Conservation (phyloP, 1,284 basidiomycete genomes). For the Anthracocystis walkeri region DNA sequence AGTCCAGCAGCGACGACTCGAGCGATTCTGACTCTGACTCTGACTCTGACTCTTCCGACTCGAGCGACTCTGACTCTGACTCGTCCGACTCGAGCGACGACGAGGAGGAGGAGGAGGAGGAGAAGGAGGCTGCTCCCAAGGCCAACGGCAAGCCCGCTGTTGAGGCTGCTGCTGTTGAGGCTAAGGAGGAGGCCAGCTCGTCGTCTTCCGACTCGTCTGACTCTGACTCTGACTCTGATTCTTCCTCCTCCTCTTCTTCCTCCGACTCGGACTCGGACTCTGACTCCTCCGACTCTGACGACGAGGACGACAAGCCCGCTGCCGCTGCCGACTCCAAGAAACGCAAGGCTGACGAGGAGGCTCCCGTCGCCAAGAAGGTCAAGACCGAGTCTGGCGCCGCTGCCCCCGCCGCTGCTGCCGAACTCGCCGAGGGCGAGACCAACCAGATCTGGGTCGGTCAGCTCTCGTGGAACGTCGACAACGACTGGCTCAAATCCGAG, state of each 20-base stretch:
- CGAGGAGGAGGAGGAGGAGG: constrained; percentile 47
- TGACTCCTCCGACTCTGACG: constrained; percentile 49
- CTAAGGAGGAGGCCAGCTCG: constrained; percentile 14
- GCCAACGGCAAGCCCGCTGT: constrained; percentile 48
- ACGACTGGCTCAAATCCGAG: constrained; percentile 92
- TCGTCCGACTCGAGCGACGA: constrained; percentile 22
- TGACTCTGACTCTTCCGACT: constrained; percentile 17
- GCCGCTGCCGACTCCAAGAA: constrained; percentile 72
- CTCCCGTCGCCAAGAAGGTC: constrained; percentile 81
- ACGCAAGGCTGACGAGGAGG: constrained; percentile 84
- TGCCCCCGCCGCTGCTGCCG: constrained; percentile 57
- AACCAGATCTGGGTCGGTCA: constrained; percentile 91
- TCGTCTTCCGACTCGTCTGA: constrained; percentile 41
- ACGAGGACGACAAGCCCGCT: constrained; percentile 68
- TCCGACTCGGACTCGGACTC: constrained; percentile 33
- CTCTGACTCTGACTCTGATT: constrained; percentile 21
- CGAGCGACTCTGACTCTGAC: constrained; percentile 24
- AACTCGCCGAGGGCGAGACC: constrained; percentile 73
- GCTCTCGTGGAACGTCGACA: constrained; percentile 97
- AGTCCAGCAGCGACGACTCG: constrained; percentile 16
- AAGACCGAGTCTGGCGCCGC: constrained; percentile 74
- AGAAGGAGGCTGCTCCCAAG: constrained; percentile 35
- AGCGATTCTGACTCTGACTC: constrained; percentile 20
- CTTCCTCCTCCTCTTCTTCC: constrained; percentile 24
- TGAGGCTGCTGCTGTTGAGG: constrained; percentile 26